Evolutionary conservation across 2,329 filamentous ascomycete genomes (phyloP).

Genomic region (Fusarium concolor): DNA sequence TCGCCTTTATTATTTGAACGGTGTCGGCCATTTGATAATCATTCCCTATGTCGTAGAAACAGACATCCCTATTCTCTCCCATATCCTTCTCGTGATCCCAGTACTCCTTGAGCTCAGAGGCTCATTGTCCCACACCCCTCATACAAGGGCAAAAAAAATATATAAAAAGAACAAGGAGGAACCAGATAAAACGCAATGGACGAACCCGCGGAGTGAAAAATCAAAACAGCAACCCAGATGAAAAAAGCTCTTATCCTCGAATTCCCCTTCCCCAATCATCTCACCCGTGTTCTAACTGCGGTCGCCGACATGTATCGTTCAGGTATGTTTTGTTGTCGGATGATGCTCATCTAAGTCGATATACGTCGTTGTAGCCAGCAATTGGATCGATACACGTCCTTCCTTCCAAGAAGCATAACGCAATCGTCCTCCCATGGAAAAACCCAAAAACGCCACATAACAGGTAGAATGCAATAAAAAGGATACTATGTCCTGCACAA

Average conservation of each 20-base stretch:
- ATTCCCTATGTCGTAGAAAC: constrained; percentile 2
- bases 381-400: constrained; percentile 8
- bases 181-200: not conserved
- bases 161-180: not conserved
- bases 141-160: constrained; percentile 9
- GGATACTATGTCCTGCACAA: not conserved
- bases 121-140: constrained; percentile 7
- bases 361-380: constrained; percentile 19
- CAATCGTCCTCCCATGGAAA: constrained; percentile 14
- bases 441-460: constrained; percentile 25
- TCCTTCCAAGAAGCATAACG: constrained; percentile 6
- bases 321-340: constrained; percentile 1
- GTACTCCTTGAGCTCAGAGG: constrained; percentile 28
- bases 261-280: constrained; percentile 2
- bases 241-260: constrained; percentile 1
- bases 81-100: constrained; percentile 13
- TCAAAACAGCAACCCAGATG: constrained; percentile 6
- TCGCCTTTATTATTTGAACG: constrained; percentile 13
- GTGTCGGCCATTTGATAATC: constrained; percentile 4
- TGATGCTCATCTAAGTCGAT: constrained; percentile 15
- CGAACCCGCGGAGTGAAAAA: not conserved
- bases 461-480: constrained; percentile 24
- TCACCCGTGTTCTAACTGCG: constrained; percentile 12
- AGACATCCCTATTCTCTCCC: constrained; percentile 5
- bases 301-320: constrained; percentile 5